Percentiles rank a stretch among this genome's conserved stretches.
These are phyloP conservation scores for Friedmanniomyces simplex DNA, from an alignment of 495 filamentous ascomycete species.

Conservation along the genomic window DNA sequence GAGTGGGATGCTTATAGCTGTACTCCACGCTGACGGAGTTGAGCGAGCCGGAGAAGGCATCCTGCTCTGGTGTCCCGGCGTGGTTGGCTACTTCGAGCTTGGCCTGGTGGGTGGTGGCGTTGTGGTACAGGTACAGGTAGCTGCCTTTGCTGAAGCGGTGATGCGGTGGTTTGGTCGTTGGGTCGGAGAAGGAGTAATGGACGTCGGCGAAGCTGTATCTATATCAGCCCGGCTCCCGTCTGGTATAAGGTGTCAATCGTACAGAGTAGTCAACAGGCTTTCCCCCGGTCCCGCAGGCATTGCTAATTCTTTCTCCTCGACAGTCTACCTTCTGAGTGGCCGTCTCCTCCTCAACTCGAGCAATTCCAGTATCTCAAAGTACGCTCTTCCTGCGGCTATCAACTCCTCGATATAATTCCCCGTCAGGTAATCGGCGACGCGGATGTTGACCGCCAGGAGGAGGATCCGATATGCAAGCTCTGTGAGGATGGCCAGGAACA, in stretches of 20 bases:
- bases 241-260: constrained; percentile 28
- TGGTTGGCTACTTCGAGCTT: constrained; percentile 82
- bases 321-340: too few species aligned
- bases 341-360: not conserved
- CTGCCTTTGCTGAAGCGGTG: constrained; percentile 85
- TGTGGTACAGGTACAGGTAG: constrained; percentile 79
- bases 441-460: not conserved
- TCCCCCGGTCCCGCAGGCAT: constrained; percentile 76
- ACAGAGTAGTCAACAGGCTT: constrained; percentile 71
- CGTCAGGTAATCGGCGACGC: not conserved
- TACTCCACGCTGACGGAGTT: constrained; percentile 50
- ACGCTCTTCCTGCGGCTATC: not conserved
- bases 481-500: too few species aligned
- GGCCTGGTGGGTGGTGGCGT: constrained; percentile 53
- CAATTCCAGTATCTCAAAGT: not conserved
- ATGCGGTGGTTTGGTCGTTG: constrained; percentile 52
- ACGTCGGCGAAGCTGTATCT: constrained; percentile 67
- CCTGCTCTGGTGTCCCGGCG: constrained; percentile 74
- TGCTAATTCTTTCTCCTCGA: constrained; percentile 21
- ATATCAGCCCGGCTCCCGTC: not conserved
- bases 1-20: constrained; percentile 66
- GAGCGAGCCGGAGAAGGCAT: constrained; percentile 75
- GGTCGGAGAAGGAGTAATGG: constrained; percentile 76
- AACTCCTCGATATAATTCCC: not conserved
- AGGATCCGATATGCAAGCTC: not conserved